Evolutionary conservation across 1,139 yeast species (phyloP).

Genomic region (Yamadazyma pseudoaaseri): DNA sequence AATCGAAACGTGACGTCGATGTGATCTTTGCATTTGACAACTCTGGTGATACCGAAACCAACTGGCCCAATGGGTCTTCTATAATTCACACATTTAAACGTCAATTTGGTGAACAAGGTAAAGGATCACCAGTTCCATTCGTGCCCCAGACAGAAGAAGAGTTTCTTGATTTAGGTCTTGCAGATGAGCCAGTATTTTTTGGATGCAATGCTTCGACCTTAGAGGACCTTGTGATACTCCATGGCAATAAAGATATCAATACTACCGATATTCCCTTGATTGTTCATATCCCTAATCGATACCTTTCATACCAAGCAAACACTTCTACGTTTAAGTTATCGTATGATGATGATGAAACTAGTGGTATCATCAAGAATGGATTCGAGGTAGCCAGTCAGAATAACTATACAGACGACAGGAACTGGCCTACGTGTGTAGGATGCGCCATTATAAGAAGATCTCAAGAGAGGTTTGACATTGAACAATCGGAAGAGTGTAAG

Average conservation of each 20-base stretch:
- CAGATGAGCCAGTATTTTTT: constrained; percentile 37
- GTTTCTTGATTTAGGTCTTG: constrained; percentile 28
- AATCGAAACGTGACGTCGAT: constrained; percentile 70
- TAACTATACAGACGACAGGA: constrained; percentile 34
- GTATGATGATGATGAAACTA: constrained; percentile 33
- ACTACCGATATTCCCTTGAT: constrained; percentile 41
- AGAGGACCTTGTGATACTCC: constrained; percentile 27
- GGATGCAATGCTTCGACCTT: constrained; percentile 39
- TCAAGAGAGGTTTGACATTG: constrained; percentile 37
- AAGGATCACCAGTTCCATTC: constrained; percentile 40
- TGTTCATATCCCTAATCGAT: constrained; percentile 35
- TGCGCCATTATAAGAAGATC: constrained; percentile 46
- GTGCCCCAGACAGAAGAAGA: constrained; percentile 31
- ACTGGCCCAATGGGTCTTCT: constrained; percentile 81
- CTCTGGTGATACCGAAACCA: constrained; percentile 68
- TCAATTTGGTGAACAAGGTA: constrained; percentile 44
- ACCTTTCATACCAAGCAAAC: constrained; percentile 32
- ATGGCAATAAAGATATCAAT: constrained; percentile 26
- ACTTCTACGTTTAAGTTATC: constrained; percentile 41
- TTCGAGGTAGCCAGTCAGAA: constrained; percentile 36
- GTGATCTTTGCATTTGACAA: constrained; percentile 81
- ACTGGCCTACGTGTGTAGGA: constrained; percentile 46
- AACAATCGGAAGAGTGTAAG: constrained; percentile 40
- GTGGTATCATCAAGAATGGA: constrained; percentile 35
- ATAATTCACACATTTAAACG: constrained; percentile 53